Evolutionary conservation across 306 rosid genomes (phyloP).

Genomic region (Citrullus colocynthis): DNA sequence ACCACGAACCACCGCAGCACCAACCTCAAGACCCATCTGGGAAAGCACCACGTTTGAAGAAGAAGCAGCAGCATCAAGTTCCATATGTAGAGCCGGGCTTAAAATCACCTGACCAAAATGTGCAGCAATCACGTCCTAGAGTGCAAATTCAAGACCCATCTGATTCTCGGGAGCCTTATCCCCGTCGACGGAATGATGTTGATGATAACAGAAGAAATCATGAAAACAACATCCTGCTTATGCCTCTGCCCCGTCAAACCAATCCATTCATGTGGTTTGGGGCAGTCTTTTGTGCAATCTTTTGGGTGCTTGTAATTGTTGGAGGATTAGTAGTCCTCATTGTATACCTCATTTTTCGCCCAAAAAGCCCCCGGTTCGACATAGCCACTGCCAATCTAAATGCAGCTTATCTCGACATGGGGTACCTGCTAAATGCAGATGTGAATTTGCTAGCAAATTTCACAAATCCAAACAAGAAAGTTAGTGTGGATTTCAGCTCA

Average conservation of each 20-base stretch:
- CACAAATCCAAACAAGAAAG: conserved; percentile 87
- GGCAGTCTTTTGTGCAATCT: conserved; percentile 52
- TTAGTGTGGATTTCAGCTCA: conserved; percentile 58
- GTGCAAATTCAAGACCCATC: background rate
- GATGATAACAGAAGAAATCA: background rate
- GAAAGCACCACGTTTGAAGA: background rate
- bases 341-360: conserved; percentile 70
- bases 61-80: background rate
- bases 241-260: conserved; percentile 17
- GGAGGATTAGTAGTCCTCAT: conserved; percentile 69
- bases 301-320: conserved; percentile 65
- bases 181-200: background rate
- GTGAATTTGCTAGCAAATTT: conserved; percentile 64
- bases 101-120: background rate
- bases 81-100: background rate
- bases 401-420: conserved; percentile 90
- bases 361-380: conserved; percentile 59
- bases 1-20: background rate
- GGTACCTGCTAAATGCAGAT: conserved; percentile 80
- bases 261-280: conserved; percentile 35
- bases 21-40: conserved; percentile 8
- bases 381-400: conserved; percentile 49
- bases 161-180: background rate
- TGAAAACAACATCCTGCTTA: background rate
- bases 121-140: background rate